Evolutionary conservation across 441 rosid species (phyloP).

Genomic region (Brassica hybrid): DNA sequence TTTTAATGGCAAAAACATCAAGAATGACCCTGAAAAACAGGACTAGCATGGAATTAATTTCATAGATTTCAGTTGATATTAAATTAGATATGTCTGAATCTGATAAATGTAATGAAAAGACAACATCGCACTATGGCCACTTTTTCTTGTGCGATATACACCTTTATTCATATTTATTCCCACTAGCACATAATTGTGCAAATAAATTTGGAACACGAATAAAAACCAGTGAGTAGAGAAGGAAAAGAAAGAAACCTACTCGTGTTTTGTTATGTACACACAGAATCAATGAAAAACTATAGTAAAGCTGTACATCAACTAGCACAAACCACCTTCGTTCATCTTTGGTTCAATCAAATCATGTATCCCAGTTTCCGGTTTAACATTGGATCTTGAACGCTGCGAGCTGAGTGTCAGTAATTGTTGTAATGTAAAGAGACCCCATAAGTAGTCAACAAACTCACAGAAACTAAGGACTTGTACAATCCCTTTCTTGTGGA

Average conservation of each 20-base stretch:
- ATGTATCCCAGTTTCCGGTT: constrained; percentile 30
- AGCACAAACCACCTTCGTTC: background rate
- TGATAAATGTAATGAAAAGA: too few species aligned
- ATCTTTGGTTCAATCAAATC: constrained; percentile 16
- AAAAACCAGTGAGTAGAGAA: too few species aligned
- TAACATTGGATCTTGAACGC: constrained; percentile 39
- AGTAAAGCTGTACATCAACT: background rate
- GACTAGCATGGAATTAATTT: background rate
- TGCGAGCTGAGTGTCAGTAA: constrained; percentile 47
- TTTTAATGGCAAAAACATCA: constrained; percentile 9
- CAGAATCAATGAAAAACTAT: background rate
- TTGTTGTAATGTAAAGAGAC: too few species aligned
- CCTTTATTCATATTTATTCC: too few species aligned
- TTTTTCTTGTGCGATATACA: too few species aligned
- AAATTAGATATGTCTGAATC: background rate
- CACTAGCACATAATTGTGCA: too few species aligned
- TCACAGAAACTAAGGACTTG: too few species aligned
- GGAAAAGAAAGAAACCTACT: background rate
- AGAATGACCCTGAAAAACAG: constrained; percentile 21
- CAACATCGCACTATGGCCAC: too few species aligned
- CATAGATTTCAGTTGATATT: background rate
- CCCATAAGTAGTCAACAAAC: too few species aligned
- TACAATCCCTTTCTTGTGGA: constrained; percentile 76
- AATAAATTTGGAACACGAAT: too few species aligned
- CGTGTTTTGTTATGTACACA: constrained; percentile 23